Evolutionary conservation across 495 filamentous ascomycete species (phyloP).

Genomic region (Neurospora cerealis): DNA sequence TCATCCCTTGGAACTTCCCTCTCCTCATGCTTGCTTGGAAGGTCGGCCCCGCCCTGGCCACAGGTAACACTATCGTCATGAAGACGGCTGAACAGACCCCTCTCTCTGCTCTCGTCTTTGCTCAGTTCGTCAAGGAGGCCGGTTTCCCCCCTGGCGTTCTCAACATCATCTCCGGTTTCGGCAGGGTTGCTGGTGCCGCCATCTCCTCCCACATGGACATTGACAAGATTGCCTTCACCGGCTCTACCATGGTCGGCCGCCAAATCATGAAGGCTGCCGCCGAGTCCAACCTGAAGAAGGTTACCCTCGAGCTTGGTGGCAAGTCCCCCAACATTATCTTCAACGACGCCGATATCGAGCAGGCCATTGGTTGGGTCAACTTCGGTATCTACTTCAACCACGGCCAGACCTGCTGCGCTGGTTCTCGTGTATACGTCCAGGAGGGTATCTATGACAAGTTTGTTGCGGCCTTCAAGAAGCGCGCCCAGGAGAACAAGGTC

Average conservation of each 20-base stretch:
- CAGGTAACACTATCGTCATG: slow-evolving; percentile 81
- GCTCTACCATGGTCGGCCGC: slow-evolving; percentile 83
- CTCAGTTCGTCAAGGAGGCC: slow-evolving; percentile 78
- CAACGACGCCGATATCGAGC: slow-evolving; percentile 89
- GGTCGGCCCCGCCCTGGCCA: slow-evolving; percentile 85
- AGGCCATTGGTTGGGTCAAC: slow-evolving; percentile 97
- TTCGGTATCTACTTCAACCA: slow-evolving; percentile 99
- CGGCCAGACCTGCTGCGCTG: slow-evolving; percentile 96
- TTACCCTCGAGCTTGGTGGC: slow-evolving; percentile 95
- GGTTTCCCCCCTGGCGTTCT: slow-evolving; percentile 94
- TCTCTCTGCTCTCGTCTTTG: slow-evolving; percentile 73
- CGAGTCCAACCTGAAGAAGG: slow-evolving; percentile 94
- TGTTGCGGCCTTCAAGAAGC: slow-evolving; percentile 75
- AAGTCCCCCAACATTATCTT: slow-evolving; percentile 99
- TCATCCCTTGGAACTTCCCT: slow-evolving; percentile 99
- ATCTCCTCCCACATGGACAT: slow-evolving; percentile 92
- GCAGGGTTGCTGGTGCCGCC: slow-evolving; percentile 81
- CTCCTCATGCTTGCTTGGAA: slow-evolving; percentile 98
- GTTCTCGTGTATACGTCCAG: slow-evolving; percentile 92
- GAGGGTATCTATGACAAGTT: slow-evolving; percentile 96
- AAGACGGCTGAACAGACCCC: slow-evolving; percentile 98
- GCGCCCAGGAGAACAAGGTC: slow-evolving; percentile 71
- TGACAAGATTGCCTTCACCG: slow-evolving; percentile 98
- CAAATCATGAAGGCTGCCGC: slow-evolving; percentile 94
- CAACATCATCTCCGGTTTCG: slow-evolving; percentile 91